Percentiles rank a stretch among this genome's conserved stretches.
Evolutionary conservation across 352 stramenopile species (phyloP).

Genomic region (Pythium oligandrum): DNA sequence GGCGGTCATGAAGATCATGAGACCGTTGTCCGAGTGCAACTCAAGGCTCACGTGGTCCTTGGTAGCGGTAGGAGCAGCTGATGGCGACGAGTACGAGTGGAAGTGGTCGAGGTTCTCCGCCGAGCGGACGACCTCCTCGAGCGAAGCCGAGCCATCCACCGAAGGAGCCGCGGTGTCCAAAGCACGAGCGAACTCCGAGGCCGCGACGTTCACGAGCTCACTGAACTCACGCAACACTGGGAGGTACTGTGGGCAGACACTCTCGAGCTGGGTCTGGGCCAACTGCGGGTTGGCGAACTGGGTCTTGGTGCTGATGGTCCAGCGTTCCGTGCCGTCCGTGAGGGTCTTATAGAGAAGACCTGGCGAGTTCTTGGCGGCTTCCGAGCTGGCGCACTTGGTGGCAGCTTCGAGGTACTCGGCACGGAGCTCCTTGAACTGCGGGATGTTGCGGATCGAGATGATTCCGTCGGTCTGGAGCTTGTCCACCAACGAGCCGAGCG

Average conservation of each 20-base stretch:
- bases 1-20: slow-evolving; percentile 19
- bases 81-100: slow-evolving; percentile 15
- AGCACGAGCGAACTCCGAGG: not conserved
- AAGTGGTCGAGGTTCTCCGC: slow-evolving; percentile 20
- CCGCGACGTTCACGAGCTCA: slow-evolving; percentile 6
- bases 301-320: slow-evolving; percentile 23
- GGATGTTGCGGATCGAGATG: slow-evolving; percentile 8
- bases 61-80: not conserved
- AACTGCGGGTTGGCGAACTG: slow-evolving; percentile 12
- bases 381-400: slow-evolving; percentile 6
- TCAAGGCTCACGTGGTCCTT: slow-evolving; percentile 4
- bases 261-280: not conserved
- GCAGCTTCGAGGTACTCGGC: slow-evolving; percentile 3
- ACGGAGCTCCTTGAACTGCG: slow-evolving; percentile 2
- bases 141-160: slow-evolving; percentile 1
- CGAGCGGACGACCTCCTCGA: slow-evolving; percentile 9
- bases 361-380: not conserved
- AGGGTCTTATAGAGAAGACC: slow-evolving; percentile 14
- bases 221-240: slow-evolving; percentile 5
- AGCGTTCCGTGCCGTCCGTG: slow-evolving; percentile 14
- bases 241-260: slow-evolving; percentile 10
- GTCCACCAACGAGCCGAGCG: not conserved
- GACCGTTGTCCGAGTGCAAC: slow-evolving; percentile 21
- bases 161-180: slow-evolving; percentile 1
- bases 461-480: slow-evolving; percentile 8